phyloP scores from a whole-genome alignment of 2,329 filamentous ascomycete species.

The Hypomyces rosellus region DNA sequence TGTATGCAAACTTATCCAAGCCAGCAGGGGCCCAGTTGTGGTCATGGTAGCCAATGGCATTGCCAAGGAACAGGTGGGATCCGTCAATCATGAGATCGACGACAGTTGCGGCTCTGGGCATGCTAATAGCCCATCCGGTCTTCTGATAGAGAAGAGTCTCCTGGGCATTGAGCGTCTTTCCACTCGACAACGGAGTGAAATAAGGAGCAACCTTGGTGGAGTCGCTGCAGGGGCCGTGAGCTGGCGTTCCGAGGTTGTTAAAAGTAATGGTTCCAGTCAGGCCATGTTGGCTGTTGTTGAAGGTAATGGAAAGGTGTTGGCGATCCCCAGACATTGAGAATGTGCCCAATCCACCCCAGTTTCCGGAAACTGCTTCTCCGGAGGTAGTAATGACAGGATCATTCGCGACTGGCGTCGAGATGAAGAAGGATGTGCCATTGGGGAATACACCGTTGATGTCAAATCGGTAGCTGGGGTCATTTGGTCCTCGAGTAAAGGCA shows the following conservation, averaged over 20 bases:
- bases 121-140: not conserved
- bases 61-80: not conserved
- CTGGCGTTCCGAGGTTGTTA: not conserved
- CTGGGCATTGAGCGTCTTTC: not conserved
- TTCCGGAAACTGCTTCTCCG: not conserved
- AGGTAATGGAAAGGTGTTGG: not conserved
- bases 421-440: not conserved
- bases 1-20: slow-evolving; percentile 1
- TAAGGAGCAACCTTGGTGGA: not conserved
- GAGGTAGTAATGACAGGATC: not conserved
- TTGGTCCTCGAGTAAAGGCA: not conserved
- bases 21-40: not conserved
- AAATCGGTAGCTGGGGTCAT: not conserved
- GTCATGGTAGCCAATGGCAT: not conserved
- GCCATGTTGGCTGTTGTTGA: not conserved
- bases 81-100: not conserved
- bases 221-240: not conserved
- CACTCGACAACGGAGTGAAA: not conserved
- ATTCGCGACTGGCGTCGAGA: not conserved
- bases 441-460: not conserved
- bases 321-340: not conserved
- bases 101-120: not conserved
- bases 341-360: not conserved
- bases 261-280: not conserved
- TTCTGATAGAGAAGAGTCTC: not conserved